These are phyloP conservation scores for Arxiozyma slooffiae DNA, from an alignment of 1,139 yeast species.

Conservation along the genomic window DNA sequence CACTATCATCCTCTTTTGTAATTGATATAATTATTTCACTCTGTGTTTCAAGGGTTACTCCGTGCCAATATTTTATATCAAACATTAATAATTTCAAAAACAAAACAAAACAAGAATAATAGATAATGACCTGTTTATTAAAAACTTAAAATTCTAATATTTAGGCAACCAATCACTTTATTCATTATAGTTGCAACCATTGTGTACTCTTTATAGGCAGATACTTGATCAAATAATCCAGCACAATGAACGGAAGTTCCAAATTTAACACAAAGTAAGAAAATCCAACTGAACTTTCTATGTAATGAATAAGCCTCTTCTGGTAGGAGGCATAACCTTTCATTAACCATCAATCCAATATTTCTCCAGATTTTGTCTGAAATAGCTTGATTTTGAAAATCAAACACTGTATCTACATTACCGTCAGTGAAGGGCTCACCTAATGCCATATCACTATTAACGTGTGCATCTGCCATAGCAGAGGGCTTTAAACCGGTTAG, in stretches of 20 bases:
- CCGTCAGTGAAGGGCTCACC: slow-evolving; percentile 87
- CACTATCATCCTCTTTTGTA: background rate
- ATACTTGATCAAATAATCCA: slow-evolving; percentile 60
- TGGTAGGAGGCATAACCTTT: slow-evolving; percentile 93
- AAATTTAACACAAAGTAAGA: slow-evolving; percentile 76
- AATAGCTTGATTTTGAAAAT: slow-evolving; percentile 76
- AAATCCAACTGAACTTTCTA: slow-evolving; percentile 90
- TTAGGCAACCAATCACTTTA: background rate
- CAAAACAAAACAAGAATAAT: too few species aligned
- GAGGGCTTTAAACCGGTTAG: slow-evolving; percentile 83
- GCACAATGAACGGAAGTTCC: slow-evolving; percentile 78
- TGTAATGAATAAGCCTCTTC: slow-evolving; percentile 95
- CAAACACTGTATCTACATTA: slow-evolving; percentile 43
- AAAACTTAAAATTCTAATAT: too few species aligned
- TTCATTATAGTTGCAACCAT: too few species aligned
- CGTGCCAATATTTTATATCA: background rate
- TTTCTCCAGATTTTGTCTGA: slow-evolving; percentile 85
- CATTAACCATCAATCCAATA: slow-evolving; percentile 79
- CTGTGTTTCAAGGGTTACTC: background rate
- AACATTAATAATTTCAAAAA: too few species aligned
- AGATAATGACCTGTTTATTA: too few species aligned
- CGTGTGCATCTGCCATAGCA: slow-evolving; percentile 84
- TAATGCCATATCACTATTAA: slow-evolving; percentile 78
- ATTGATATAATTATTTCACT: background rate
- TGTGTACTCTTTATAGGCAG: slow-evolving; percentile 7